Base-by-base conservation (phyloP, 768 basidiomycete genomes). In the Suillus subluteus region DNA sequence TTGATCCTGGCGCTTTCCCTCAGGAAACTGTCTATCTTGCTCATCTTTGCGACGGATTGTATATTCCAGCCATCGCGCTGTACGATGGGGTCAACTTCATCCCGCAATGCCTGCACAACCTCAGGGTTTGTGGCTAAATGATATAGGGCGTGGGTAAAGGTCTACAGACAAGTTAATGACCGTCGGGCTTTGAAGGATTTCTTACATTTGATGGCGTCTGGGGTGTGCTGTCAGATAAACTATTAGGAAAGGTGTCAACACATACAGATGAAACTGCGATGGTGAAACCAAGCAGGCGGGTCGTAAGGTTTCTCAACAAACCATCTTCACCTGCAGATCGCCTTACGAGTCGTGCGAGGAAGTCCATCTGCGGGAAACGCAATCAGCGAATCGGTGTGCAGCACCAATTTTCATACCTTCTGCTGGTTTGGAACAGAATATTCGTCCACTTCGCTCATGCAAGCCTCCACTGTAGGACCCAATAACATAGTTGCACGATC, bases 11-110 rank as follows among this genome's bases (percentile, higher is more conserved):
- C 73, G 3, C 73, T 71, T 58, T 81, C 82, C 63, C 75, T 79
- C 50, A 83, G 50, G 59, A 84, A 82, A 64, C 79, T 83, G 63
- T 83, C 82, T 7, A 82, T 55, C 65, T 78, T 79, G 68, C 69
- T 75, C 73, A 80, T 74, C 46, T 76, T 75, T 18, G 41, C 66
- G 30, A 81, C 30, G 6, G 72, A 69, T 0, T 48, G 62, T 58
- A 76, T 78, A 1, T 69, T 69, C 73, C 76, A 81, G 26, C 72
- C 79, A 0, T 81, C 74, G 9, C 70, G 52, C 1, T 55, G 41
- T 15, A 80, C 41, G 21, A 77, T 71, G 0, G 58, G 46, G 35
- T 80, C 79, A 13, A 80, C 72, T 66, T 84, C 83, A 54, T 79
- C 74, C 0, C 82, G 78, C 5, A 85, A 72, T 1, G 77, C 73